Evolutionary conservation across 345 rosid species (phyloP).

Genomic region (Angophora floribunda): DNA sequence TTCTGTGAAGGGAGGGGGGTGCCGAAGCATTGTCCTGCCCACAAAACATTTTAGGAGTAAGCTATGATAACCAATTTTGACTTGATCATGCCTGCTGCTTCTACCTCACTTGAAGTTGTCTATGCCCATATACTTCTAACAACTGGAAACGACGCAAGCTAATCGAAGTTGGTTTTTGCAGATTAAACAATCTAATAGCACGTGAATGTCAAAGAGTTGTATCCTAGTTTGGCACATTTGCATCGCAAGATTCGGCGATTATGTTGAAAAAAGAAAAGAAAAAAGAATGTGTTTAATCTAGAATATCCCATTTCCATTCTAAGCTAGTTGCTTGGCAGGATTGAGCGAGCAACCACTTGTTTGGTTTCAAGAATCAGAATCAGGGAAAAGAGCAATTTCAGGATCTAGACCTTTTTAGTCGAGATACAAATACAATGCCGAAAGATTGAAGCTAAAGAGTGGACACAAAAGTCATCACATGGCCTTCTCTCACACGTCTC

Average conservation of each 20-base stretch:
- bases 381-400: not conserved
- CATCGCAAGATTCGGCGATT: not conserved
- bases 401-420: not conserved
- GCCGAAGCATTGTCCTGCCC: not conserved
- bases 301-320: not conserved
- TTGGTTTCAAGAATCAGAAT: not conserved
- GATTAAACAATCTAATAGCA: not conserved
- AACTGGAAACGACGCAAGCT: not conserved
- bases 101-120: not conserved
- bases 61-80: not conserved
- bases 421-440: not conserved
- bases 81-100: not conserved
- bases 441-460: not conserved
- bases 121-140: not conserved
- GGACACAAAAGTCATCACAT: not conserved
- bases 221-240: not conserved
- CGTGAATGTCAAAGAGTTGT: not conserved
- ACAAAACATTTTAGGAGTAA: not conserved
- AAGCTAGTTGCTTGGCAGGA: not conserved
- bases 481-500: not conserved
- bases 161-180: not conserved
- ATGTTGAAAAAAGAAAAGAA: not conserved
- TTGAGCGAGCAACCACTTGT: not conserved
- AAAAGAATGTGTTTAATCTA: not conserved
- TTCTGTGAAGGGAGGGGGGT: not conserved